Percentiles rank a stretch among this genome's conserved stretches.
phyloP scores from a whole-genome alignment of 202 grass and related monocot species.

The Cymbopogon flexuosus region DNA sequence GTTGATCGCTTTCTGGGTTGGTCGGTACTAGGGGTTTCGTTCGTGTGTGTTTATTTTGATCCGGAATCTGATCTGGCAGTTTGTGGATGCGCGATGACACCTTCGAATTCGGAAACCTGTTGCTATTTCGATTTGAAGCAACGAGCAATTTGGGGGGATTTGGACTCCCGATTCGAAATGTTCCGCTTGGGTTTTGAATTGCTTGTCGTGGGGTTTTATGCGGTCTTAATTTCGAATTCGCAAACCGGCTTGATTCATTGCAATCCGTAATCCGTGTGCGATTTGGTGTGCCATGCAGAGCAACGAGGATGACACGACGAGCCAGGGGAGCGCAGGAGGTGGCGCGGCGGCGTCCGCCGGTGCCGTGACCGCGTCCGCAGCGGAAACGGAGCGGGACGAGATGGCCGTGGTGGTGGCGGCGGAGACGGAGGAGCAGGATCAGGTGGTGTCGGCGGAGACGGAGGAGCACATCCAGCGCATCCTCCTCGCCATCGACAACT shows the following conservation, averaged over 20 bases:
- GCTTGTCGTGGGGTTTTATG: not conserved
- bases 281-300: constrained; percentile 10
- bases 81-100: not conserved
- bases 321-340: constrained; percentile 33
- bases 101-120: not conserved
- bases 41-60: not conserved
- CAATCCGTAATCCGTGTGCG: not conserved
- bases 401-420: not conserved
- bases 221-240: not conserved
- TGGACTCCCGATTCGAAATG: not conserved
- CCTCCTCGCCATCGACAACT: constrained; percentile 68
- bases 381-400: constrained; percentile 20
- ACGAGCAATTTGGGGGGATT: not conserved
- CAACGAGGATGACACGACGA: constrained; percentile 35
- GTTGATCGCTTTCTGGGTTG: not conserved
- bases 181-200: not conserved
- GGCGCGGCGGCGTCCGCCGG: constrained; percentile 14
- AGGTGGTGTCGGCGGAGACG: constrained; percentile 42
- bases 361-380: not conserved
- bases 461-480: constrained; percentile 71
- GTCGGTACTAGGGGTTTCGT: not conserved
- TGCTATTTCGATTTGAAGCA: not conserved
- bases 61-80: not conserved
- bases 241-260: not conserved
- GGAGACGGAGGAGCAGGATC: not conserved